These are phyloP conservation scores for Wickerhamomyces sydowiorum DNA, from an alignment of 805 yeast genomes.

Conservation along the genomic window DNA sequence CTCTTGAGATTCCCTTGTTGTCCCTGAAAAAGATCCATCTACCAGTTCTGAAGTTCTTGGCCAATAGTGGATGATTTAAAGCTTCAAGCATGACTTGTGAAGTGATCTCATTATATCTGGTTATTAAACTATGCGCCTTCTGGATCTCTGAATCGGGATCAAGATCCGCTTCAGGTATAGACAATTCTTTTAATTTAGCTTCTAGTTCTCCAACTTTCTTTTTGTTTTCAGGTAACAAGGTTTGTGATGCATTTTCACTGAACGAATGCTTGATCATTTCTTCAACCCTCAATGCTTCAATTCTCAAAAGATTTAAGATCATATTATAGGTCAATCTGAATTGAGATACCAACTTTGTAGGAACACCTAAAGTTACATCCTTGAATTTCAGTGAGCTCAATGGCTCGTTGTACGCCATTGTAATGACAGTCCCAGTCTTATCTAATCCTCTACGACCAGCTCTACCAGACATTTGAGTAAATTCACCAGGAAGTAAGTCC, in stretches of 20 bases:
- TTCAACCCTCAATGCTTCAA: conserved; percentile 93
- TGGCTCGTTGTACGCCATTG: conserved; percentile 77
- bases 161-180: conserved; percentile 30
- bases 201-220: conserved; percentile 51
- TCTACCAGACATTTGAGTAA: conserved; percentile 98
- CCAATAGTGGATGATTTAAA: conserved; percentile 41
- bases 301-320: conserved; percentile 86
- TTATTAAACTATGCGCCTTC: conserved; percentile 36
- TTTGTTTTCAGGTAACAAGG: conserved; percentile 81
- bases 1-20: conserved; percentile 28
- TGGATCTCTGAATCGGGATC: conserved; percentile 38
- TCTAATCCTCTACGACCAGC: conserved; percentile 98
- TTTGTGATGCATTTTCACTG: conserved; percentile 84
- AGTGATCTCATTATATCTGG: conserved; percentile 39
- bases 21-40: conserved; percentile 56
- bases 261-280: conserved; percentile 97
- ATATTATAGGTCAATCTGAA: conserved; percentile 92
- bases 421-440: conserved; percentile 87
- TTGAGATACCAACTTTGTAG: conserved; percentile 87
- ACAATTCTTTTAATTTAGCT: conserved; percentile 34
- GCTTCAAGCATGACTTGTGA: conserved; percentile 41
- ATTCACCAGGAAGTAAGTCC: conserved; percentile 88
- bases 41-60: conserved; percentile 46
- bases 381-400: conserved; percentile 54
- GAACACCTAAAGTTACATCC: conserved; percentile 80